Evolutionary conservation across 768 basidiomycete genomes (phyloP).

Genomic region (Pulveroboletus frians): DNA sequence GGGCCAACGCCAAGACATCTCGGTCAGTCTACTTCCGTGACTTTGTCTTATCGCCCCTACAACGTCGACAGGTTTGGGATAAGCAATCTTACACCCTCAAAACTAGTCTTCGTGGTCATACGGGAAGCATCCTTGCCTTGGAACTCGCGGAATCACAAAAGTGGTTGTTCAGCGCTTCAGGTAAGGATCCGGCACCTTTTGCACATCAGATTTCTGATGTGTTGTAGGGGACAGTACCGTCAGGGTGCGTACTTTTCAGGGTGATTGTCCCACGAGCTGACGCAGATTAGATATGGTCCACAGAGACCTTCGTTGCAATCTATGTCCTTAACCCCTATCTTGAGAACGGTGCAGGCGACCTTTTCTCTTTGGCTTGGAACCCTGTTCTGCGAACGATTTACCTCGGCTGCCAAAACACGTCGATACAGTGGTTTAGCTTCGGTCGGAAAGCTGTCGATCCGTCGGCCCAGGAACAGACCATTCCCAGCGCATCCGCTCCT

Average conservation of each 20-base stretch:
- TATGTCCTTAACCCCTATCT: slow-evolving; percentile 74
- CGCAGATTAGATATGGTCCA: slow-evolving; percentile 70
- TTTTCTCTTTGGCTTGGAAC: slow-evolving; percentile 83
- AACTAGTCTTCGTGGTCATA: slow-evolving; percentile 71
- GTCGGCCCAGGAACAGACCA: slow-evolving; percentile 5
- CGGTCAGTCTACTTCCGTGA: slow-evolving; percentile 39
- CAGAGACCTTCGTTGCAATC: slow-evolving; percentile 56
- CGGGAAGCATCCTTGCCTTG: slow-evolving; percentile 76
- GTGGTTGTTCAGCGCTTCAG: slow-evolving; percentile 90
- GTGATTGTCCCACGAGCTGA: slow-evolving; percentile 3
- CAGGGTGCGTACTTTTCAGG: slow-evolving; percentile 44
- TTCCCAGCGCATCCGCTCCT: slow-evolving; percentile 34
- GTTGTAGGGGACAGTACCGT: slow-evolving; percentile 79
- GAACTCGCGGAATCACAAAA: slow-evolving; percentile 68
- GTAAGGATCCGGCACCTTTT: slow-evolving; percentile 35
- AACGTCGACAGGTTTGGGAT: slow-evolving; percentile 71
- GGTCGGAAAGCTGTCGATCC: slow-evolving; percentile 2
- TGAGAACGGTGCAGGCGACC: slow-evolving; percentile 79
- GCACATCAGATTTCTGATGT: not conserved
- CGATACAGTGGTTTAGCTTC: slow-evolving; percentile 85
- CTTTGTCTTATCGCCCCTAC: not conserved
- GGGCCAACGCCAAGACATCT: slow-evolving; percentile 71
- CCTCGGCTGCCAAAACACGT: slow-evolving; percentile 90
- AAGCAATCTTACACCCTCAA: slow-evolving; percentile 64
- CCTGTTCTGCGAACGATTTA: slow-evolving; percentile 64